Evolutionary conservation across 345 rosid species (phyloP).

Genomic region (Acer saccharum): DNA sequence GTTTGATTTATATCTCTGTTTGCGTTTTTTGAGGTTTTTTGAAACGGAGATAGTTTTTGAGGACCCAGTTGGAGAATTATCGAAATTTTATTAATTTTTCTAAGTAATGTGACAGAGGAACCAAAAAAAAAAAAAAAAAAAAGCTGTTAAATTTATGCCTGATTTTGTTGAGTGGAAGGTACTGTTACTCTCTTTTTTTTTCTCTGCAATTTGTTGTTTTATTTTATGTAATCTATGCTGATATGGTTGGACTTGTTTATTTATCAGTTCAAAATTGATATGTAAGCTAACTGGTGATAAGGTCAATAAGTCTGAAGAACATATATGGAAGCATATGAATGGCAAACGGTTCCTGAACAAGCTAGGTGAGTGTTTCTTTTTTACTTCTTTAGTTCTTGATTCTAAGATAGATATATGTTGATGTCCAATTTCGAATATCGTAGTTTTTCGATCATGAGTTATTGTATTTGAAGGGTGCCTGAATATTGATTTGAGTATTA

Average conservation of each 20-base stretch:
- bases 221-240: slow-evolving; percentile 4
- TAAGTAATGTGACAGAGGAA: neutral
- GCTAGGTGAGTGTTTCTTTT: slow-evolving; percentile 48
- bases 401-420: neutral
- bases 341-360: slow-evolving; percentile 83
- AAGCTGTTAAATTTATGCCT: neutral
- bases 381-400: slow-evolving; percentile 1
- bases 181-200: neutral
- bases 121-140: neutral
- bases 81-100: neutral
- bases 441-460: neutral
- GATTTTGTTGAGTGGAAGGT: neutral
- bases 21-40: neutral
- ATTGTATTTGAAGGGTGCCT: neutral
- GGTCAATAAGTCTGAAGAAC: slow-evolving; percentile 87
- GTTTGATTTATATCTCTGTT: neutral
- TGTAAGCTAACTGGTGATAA: slow-evolving; percentile 89
- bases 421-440: neutral
- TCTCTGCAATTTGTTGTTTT: neutral
- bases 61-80: neutral
- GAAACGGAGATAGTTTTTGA: neutral
- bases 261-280: slow-evolving; percentile 69
- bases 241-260: slow-evolving; percentile 14
- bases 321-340: slow-evolving; percentile 89
- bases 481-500: neutral